Percentiles rank a stretch among this genome's conserved stretches.
phyloP scores from a whole-genome alignment of 208 protist genomes.

The Sergeia podlipaevii region DNA sequence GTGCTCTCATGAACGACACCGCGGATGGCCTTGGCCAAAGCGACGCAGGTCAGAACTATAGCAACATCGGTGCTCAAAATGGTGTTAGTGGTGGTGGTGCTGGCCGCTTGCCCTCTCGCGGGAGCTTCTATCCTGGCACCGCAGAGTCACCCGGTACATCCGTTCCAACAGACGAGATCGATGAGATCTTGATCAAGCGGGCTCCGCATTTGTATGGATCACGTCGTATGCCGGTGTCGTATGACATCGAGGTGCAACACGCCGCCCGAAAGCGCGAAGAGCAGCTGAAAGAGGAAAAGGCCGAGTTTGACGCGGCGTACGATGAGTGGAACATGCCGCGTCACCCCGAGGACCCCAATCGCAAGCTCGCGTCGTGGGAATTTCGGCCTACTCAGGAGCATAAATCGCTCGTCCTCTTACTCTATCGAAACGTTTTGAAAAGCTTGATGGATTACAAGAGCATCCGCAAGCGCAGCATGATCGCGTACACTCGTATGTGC shows the following conservation, averaged over 20 bases:
- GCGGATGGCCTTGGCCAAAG: conserved; percentile 19
- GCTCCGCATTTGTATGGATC: conserved; percentile 20
- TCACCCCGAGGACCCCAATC: conserved; percentile 20
- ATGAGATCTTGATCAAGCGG: conserved; percentile 40
- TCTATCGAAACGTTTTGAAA: conserved; percentile 83
- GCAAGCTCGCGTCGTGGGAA: conserved; percentile 53
- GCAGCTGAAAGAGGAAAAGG: conserved; percentile 9
- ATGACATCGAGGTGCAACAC: conserved; percentile 38
- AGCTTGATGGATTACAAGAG: conserved; percentile 76
- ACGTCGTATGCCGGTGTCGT: conserved; percentile 33
- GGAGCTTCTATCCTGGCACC: conserved; percentile 8
- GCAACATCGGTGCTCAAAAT: conserved; percentile 2
- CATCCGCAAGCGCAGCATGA: conserved; percentile 70
- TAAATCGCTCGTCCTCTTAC: conserved; percentile 68
- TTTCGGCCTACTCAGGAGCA: conserved; percentile 66
- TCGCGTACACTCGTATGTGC: conserved; percentile 75
- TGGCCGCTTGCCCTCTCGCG: conserved; percentile 2
- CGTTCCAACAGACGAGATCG: conserved; percentile 26
- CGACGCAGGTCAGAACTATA: conserved; percentile 24
- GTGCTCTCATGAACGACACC: conserved; percentile 17
- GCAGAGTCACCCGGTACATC: background rate
- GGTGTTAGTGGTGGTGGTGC: background rate
- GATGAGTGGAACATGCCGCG: conserved; percentile 60
- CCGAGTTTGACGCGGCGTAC: conserved; percentile 20
- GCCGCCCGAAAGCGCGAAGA: conserved; percentile 20